These are phyloP conservation scores for Olyra latifolia DNA, from an alignment of 176 grass and related monocot genomes.

Conservation along the genomic window DNA sequence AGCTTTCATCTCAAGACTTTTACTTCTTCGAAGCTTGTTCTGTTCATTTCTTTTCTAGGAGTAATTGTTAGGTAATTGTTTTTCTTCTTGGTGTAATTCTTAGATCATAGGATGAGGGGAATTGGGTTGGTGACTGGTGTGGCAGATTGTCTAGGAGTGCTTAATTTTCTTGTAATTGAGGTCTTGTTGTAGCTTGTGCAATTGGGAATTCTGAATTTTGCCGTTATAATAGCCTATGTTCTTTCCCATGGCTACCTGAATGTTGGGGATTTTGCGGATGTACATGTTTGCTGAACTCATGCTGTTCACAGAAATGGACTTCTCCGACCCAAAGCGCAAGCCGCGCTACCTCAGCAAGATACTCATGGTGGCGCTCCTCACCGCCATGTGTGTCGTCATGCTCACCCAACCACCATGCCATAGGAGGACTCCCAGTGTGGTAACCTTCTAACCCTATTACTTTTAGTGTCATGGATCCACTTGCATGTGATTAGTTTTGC, in stretches of 20 bases:
- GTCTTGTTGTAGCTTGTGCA: neutral
- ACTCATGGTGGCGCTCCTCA: constrained; percentile 59
- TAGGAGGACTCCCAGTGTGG: constrained; percentile 46
- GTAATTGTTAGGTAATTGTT: neutral
- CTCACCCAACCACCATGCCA: constrained; percentile 82
- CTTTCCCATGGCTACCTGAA: neutral
- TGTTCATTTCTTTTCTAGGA: neutral
- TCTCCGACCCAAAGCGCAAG: constrained; percentile 80
- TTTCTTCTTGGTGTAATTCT: neutral
- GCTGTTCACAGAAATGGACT: constrained; percentile 65
- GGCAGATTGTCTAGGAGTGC: too few relatives aligned
- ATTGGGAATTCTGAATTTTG: neutral
- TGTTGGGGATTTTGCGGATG: neutral
- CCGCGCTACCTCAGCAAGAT: constrained; percentile 67
- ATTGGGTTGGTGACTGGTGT: neutral
- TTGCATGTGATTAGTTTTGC: neutral
- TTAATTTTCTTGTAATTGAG: neutral
- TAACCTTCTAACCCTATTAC: neutral
- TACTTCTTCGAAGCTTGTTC: neutral
- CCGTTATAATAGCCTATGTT: neutral
- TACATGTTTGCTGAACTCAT: neutral
- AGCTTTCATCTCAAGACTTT: neutral
- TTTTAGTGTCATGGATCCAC: neutral
- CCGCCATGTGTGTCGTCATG: constrained; percentile 79
- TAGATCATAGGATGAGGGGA: neutral